Base-by-base conservation (phyloP, 257 asterid species). In the Solanum commersonii region DNA sequence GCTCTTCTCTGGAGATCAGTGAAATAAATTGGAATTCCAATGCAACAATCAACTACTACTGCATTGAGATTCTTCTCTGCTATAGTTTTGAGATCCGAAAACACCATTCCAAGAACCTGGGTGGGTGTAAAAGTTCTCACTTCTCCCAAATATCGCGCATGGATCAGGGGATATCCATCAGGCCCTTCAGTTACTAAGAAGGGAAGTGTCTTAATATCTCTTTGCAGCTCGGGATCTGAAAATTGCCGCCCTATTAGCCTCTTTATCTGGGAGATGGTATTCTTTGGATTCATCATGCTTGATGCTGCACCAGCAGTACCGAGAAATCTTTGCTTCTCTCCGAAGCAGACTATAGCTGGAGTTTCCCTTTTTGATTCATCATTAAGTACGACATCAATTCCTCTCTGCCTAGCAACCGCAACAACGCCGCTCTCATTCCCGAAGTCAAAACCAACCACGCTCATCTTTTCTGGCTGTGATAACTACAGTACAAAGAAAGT, bases 231-330 rank as follows among this genome's bases (percentile, higher is more conserved):
- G 2, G 99, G 98, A 90, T 97, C 99, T 1, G 98, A 95, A 92
- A 92, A 97, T 52, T 92, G 92, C 22, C 96, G 94, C 4, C 99
- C 99, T 86, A 96, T 85, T 88, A 97, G 88, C 91, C 99, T 92
- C 93, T 97, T 97, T 27, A 97, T 87, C 88, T 97, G 99, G 72
- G 99, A 95, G 76, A 97, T 93, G 25, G 99, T 96, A 76, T 93
- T 97, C 83, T 97, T 96, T 0, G 98, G 99, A 88, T 97, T 97
- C 98, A 94, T 97, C 99, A 94, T 78, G 87, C 98, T 97, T 6
- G 99, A 91, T 29, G 99, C 98, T 73, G 99, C 98, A 85, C 99
- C 99, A 15, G 99, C 98, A 9, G 98, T 97, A 27, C 99, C 98
- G 10, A 97, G 98, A 89, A 97, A 97, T 35, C 99, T 90, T 88